Evolutionary conservation across 2,329 filamentous ascomycete species (phyloP), one percentile per base, ranked within the genome.

Genomic region (Cryphonectria radicalis): DNA sequence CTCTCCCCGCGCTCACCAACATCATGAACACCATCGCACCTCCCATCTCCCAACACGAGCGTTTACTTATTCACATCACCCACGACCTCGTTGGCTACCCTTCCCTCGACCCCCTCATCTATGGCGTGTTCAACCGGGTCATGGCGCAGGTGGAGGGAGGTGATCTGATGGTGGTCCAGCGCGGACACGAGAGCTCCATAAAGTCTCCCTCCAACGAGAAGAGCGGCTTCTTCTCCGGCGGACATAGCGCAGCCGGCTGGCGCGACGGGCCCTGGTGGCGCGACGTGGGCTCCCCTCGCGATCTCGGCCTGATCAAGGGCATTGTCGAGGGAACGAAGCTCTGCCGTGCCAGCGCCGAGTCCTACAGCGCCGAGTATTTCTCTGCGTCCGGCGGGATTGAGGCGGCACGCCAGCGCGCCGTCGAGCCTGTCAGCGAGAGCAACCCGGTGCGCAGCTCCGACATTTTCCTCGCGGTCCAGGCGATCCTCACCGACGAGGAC

Each of bases 71-170:
- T 77, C 96, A 99, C 84, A 97, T 96, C 74, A 97, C 95, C 11
- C 96, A 99, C 84, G 96, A 98, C 81, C 89, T 99, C 60, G 91
- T 94, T 76, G 94, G 94, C 76, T 99, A 99, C 80, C 96, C 96
- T 3, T 95, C 94, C 25, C 90, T 99, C 76, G 95, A 98, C 79
- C 94, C 95, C 25, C 88, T 98, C 69, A 93, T 98, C 77, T 94
- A 98, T 82, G 88, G 89, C 71, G 94, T 96, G 74, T 99, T 99
- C 84, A 92, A 92, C 69, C 91, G 94, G 68, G 95, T 99, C 77
- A 99, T 99, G 96, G 89, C 94, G n/a, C 96, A 99, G 83, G 96
- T 99, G 63, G 96, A 99, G 82, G 96, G 96, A 74, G 96, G 96
- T 69, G 96, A 98, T 77, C 87, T 99, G 25, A 87, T 98, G 68